Evolutionary conservation across 805 yeast species (phyloP).

Genomic region (Yamadazyma ubonensis): DNA sequence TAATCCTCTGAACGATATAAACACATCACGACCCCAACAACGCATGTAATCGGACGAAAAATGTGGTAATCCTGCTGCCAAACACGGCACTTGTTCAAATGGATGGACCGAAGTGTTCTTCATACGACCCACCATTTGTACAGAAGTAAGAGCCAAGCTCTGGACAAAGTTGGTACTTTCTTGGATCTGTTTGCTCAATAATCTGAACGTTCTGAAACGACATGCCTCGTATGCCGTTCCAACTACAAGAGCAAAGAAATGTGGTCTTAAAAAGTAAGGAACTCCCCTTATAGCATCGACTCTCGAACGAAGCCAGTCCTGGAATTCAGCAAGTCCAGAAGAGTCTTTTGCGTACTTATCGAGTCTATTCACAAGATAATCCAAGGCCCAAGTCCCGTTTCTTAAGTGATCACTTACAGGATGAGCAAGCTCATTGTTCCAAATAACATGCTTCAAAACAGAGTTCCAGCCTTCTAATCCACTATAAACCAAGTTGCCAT

Average conservation of each 20-base stretch:
- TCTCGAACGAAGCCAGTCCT: slow-evolving; percentile 67
- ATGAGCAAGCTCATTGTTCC: slow-evolving; percentile 75
- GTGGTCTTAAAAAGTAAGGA: slow-evolving; percentile 82
- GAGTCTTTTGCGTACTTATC: slow-evolving; percentile 48
- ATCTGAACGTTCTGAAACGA: slow-evolving; percentile 60
- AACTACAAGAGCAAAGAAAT: slow-evolving; percentile 79
- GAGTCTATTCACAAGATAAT: slow-evolving; percentile 64
- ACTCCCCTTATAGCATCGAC: slow-evolving; percentile 59
- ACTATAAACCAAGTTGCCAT: slow-evolving; percentile 76
- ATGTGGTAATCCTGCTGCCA: slow-evolving; percentile 97
- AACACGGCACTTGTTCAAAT: slow-evolving; percentile 55
- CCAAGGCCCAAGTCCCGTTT: slow-evolving; percentile 87
- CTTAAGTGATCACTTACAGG: slow-evolving; percentile 80
- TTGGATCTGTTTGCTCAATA: slow-evolving; percentile 55
- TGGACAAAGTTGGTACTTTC: slow-evolving; percentile 72
- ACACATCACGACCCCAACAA: slow-evolving; percentile 98
- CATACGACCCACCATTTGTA: slow-evolving; percentile 81
- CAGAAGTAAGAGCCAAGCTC: slow-evolving; percentile 72
- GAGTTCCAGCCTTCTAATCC: slow-evolving; percentile 94
- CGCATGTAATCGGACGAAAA: slow-evolving; percentile 90
- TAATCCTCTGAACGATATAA: slow-evolving; percentile 81
- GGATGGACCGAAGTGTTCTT: slow-evolving; percentile 77
- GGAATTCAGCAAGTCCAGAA: slow-evolving; percentile 53
- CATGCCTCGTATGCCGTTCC: slow-evolving; percentile 85
- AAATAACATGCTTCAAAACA: slow-evolving; percentile 59